These are phyloP conservation scores for Nannochloropsis gaditana DNA, from an alignment of 108 stramenopile species.

Conservation along the genomic window DNA sequence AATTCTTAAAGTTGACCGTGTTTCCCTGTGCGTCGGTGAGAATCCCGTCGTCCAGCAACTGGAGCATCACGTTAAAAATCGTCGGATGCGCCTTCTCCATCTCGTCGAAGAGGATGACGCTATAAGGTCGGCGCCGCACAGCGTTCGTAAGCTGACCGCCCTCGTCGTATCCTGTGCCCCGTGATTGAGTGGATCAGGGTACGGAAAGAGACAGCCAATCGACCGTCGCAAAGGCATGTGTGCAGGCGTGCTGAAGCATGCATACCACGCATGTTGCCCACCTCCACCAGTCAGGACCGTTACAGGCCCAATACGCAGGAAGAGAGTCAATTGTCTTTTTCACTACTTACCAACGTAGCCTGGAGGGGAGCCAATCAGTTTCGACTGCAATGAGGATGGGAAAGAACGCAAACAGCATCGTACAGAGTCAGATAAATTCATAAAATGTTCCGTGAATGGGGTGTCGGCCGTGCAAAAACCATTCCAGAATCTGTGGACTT, in stretches of 20 bases:
- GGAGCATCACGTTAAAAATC: slow-evolving; percentile 81
- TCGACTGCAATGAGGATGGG: background rate
- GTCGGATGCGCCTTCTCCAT: slow-evolving; percentile 93
- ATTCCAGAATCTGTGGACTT: slow-evolving; percentile 36
- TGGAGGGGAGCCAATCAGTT: slow-evolving; percentile 28
- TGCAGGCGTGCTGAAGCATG: no score
- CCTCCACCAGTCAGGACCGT: no score
- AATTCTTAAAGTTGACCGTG: slow-evolving; percentile 91
- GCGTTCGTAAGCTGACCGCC: slow-evolving; percentile 96
- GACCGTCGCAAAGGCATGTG: no score
- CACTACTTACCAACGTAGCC: slow-evolving; percentile 26
- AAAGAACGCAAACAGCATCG: background rate
- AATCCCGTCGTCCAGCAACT: slow-evolving; percentile 90
- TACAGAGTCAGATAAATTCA: background rate
- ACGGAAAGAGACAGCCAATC: no score
- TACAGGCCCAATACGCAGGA: no score
- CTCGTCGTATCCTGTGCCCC: slow-evolving; percentile 70
- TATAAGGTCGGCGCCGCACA: slow-evolving; percentile 83
- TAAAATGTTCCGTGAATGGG: background rate
- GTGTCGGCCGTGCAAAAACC: background rate
- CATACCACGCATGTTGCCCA: no score
- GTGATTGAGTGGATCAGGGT: no score
- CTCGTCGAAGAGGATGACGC: slow-evolving; percentile 81
- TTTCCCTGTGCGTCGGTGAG: slow-evolving; percentile 88
- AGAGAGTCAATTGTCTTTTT: background rate